These are phyloP conservation scores for Annulohypoxylon bovei DNA, from an alignment of 495 filamentous ascomycete species.

Conservation along the genomic window DNA sequence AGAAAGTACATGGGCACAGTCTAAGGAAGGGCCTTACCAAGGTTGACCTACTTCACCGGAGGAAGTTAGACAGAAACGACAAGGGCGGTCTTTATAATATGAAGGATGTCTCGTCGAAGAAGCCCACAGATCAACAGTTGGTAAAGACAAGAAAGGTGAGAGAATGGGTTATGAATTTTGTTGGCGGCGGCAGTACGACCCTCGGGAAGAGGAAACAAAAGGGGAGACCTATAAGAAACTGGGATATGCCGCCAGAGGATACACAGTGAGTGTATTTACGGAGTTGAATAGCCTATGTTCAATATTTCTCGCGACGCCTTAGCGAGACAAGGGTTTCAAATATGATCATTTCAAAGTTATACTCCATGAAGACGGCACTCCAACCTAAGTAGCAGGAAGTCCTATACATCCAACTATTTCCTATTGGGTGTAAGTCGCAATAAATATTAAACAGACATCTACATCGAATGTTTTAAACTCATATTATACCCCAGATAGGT, in stretches of 20 bases:
- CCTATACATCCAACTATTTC: not conserved
- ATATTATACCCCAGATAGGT: not conserved
- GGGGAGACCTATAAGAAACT: conserved; percentile 38
- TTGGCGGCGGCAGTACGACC: conserved; percentile 54
- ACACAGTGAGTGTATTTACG: conserved; percentile 23
- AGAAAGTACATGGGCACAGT: conserved; percentile 80
- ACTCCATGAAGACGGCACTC: not conserved
- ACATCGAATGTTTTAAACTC: not conserved
- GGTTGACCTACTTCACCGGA: conserved; percentile 72
- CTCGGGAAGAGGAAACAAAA: conserved; percentile 42
- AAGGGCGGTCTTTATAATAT: conserved; percentile 53
- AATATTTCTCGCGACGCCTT: too few relatives aligned
- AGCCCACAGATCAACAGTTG: conserved; percentile 58
- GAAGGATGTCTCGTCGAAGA: conserved; percentile 49
- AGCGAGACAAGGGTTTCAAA: too few relatives aligned
- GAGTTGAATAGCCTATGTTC: too few relatives aligned
- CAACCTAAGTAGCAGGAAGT: not conserved
- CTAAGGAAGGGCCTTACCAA: conserved; percentile 75
- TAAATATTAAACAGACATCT: not conserved
- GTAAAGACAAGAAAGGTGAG: conserved; percentile 73
- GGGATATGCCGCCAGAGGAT: conserved; percentile 46
- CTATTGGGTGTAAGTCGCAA: not conserved
- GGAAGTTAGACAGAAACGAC: conserved; percentile 54
- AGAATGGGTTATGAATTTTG: conserved; percentile 80
- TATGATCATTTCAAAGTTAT: too few relatives aligned